phyloP scores from a whole-genome alignment of 2,329 filamentous ascomycete species.

The Pseudocercospora ulei region DNA sequence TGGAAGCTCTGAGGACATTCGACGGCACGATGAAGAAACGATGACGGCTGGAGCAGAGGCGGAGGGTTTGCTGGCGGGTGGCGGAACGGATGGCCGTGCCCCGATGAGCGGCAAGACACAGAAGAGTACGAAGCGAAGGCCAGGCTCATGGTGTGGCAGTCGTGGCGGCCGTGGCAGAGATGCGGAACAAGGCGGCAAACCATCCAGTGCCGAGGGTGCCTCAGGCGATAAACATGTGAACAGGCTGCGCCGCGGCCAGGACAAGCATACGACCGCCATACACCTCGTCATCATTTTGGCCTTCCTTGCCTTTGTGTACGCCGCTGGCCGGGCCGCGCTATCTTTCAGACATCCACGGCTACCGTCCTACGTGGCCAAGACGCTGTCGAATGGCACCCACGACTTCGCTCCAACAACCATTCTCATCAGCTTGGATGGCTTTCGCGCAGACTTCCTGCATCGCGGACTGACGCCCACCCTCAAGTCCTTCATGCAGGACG shows the following conservation, averaged over 20 bases:
- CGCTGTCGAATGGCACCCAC: slow-evolving; percentile 69
- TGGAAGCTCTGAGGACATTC: slow-evolving; percentile 26
- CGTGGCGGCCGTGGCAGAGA: slow-evolving; percentile 56
- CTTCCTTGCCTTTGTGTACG: slow-evolving; percentile 48
- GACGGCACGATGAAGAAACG: slow-evolving; percentile 35
- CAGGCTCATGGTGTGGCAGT: slow-evolving; percentile 41
- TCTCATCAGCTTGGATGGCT: slow-evolving; percentile 87
- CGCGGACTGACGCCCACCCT: slow-evolving; percentile 75
- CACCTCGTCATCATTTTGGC: slow-evolving; percentile 43
- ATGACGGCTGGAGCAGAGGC: slow-evolving; percentile 42
- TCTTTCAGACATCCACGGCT: slow-evolving; percentile 3
- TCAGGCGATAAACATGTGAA: slow-evolving; percentile 43
- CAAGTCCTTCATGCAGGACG: slow-evolving; percentile 65
- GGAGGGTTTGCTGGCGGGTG: slow-evolving; percentile 36
- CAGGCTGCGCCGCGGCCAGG: slow-evolving; percentile 44
- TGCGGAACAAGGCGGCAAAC: slow-evolving; percentile 65
- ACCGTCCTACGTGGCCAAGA: slow-evolving; percentile 18
- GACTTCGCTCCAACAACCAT: slow-evolving; percentile 86
- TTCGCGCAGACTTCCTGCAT: slow-evolving; percentile 84
- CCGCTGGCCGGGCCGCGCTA: slow-evolving; percentile 45
- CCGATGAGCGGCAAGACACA: slow-evolving; percentile 18
- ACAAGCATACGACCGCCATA: slow-evolving; percentile 31
- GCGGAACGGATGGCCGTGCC: slow-evolving; percentile 25
- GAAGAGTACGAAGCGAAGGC: slow-evolving; percentile 24
- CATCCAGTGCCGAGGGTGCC: slow-evolving; percentile 21